phyloP scores from a whole-genome alignment of 169 alveolate genomes.

The Cryptosporidium canis region DNA sequence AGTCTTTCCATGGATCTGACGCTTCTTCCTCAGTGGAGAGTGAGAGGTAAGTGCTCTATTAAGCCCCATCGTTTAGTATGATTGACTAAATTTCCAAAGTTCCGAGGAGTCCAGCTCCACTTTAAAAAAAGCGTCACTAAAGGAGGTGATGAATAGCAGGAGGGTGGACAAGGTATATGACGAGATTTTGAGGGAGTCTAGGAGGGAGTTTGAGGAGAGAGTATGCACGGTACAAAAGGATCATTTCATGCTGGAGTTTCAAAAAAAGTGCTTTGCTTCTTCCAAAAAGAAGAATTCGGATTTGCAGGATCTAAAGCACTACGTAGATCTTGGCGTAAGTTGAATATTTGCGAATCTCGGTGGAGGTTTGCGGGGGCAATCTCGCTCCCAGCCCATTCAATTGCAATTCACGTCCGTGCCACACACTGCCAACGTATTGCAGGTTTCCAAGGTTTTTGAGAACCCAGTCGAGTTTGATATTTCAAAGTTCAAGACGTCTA shows the following conservation, averaged over 20 bases:
- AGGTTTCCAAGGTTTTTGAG: slow-evolving; percentile 45
- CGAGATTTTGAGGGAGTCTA: slow-evolving; percentile 15
- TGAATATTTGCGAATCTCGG: neutral
- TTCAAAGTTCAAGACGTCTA: slow-evolving; percentile 7
- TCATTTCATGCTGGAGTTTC: slow-evolving; percentile 60
- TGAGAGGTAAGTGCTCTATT: slow-evolving; percentile 5
- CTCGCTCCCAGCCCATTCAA: neutral
- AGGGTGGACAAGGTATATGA: slow-evolving; percentile 14
- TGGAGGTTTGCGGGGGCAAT: neutral
- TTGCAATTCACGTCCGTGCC: neutral
- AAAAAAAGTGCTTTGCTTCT: slow-evolving; percentile 15
- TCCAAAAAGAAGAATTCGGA: slow-evolving; percentile 16
- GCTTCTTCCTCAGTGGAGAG: slow-evolving; percentile 10
- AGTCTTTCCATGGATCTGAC: slow-evolving; percentile 59
- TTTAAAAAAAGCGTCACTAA: neutral
- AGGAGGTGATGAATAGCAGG: slow-evolving; percentile 3
- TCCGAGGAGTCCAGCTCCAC: neutral
- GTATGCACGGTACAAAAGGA: slow-evolving; percentile 4
- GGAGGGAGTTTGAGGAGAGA: slow-evolving; percentile 13
- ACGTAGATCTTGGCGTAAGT: slow-evolving; percentile 63
- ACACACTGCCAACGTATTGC: neutral
- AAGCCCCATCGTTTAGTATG: neutral
- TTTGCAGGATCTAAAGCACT: slow-evolving; percentile 9
- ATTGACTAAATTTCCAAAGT: neutral
- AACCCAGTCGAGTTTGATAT: slow-evolving; percentile 41